Percentiles rank a stretch among this genome's conserved stretches.
Evolutionary conservation across 306 rosid genomes (phyloP).

Genomic region (Fagus sylvatica): DNA sequence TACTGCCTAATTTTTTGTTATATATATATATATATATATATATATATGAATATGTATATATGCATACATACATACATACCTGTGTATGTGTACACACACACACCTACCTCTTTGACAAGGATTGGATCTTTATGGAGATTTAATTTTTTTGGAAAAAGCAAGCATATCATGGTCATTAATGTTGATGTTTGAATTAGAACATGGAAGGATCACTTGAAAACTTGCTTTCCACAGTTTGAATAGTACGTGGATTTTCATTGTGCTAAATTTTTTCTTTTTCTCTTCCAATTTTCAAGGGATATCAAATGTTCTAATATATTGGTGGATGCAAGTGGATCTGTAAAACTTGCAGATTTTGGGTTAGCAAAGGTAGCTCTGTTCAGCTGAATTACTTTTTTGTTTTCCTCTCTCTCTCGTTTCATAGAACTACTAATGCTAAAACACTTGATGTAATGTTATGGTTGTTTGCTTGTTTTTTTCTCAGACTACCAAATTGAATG

Average conservation of each 20-base stretch:
- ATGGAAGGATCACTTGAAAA: background rate
- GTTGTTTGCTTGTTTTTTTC: constrained; percentile 18
- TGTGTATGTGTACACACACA: too few relatives aligned
- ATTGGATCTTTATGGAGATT: background rate
- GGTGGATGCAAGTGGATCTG: constrained; percentile 49
- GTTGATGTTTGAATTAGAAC: background rate
- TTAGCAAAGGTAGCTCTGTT: constrained; percentile 53
- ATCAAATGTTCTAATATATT: constrained; percentile 56
- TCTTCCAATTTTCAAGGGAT: constrained; percentile 30
- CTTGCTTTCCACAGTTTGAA: background rate
- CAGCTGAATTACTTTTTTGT: background rate
- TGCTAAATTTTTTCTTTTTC: background rate
- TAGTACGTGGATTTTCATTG: background rate
- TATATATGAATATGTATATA: too few relatives aligned
- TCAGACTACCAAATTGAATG: constrained; percentile 59
- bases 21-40: too few relatives aligned
- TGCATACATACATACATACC: too few relatives aligned
- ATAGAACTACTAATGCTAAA: constrained; percentile 10
- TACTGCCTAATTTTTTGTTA: background rate
- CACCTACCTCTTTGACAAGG: too few relatives aligned
- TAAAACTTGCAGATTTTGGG: constrained; percentile 61
- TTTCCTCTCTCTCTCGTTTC: background rate
- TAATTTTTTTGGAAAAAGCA: background rate
- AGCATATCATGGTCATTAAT: background rate
- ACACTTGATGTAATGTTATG: constrained; percentile 4